Evolutionary conservation across 2,329 filamentous ascomycete genomes (phyloP).

Genomic region (Coleophoma crateriformis): DNA sequence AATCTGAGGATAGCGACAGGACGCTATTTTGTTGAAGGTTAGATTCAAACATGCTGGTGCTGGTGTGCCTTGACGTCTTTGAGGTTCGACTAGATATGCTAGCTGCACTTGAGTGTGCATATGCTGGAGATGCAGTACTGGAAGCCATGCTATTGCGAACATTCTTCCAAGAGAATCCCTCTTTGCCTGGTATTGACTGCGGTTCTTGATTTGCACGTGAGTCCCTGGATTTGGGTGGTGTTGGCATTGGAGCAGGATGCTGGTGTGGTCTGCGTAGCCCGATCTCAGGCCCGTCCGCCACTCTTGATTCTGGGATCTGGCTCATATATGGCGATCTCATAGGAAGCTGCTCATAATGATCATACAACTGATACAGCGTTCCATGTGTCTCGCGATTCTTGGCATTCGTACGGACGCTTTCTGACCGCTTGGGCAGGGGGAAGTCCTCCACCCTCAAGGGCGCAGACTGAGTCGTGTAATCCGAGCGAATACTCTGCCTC

Average conservation of each 20-base stretch:
- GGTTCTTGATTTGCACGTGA: not conserved
- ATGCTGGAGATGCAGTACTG: constrained; percentile 11
- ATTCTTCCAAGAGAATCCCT: constrained; percentile 22
- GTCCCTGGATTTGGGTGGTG: not conserved
- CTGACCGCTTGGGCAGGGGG: not conserved
- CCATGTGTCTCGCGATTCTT: constrained; percentile 7
- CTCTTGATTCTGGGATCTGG: constrained; percentile 18
- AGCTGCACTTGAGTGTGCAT: constrained; percentile 20
- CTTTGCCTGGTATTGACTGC: constrained; percentile 5
- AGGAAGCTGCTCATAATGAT: constrained; percentile 20
- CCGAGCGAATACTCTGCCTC: constrained; percentile 15
- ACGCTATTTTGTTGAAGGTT: constrained; percentile 25
- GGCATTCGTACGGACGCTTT: constrained; percentile 6
- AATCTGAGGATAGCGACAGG: constrained; percentile 25
- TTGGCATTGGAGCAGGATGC: not conserved
- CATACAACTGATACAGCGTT: constrained; percentile 14
- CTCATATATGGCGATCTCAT: constrained; percentile 14
- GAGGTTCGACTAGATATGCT: constrained; percentile 26
- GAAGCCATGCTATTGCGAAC: constrained; percentile 14
- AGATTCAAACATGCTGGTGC: constrained; percentile 20
- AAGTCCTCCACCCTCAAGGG: not conserved
- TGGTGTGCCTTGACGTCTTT: constrained; percentile 21
- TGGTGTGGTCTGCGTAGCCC: not conserved
- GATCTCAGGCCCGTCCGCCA: constrained; percentile 6
- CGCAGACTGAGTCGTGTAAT: constrained; percentile 2